Evolutionary conservation across 1,139 yeast species (phyloP), one percentile per base, ranked within the genome.

Genomic region (Geotrichum restrictum): DNA sequence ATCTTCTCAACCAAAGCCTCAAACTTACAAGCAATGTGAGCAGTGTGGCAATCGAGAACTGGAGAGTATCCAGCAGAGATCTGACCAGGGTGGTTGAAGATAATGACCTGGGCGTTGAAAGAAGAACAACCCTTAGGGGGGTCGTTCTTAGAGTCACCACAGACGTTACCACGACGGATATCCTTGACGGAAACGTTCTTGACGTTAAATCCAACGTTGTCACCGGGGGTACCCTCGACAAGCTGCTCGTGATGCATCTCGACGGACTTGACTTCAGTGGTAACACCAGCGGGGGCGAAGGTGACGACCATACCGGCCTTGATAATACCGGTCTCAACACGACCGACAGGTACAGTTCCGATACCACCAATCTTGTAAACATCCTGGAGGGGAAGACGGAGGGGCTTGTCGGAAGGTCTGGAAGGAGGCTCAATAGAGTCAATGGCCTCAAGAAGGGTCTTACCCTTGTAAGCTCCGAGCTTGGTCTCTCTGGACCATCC

Each of bases 101-200:
- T 84, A 72, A 85, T 85, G 67, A 85, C 93, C 78, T 86, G 93
- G 73, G 94, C 93, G 74, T 79, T 82, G 89, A 86, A 85, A 69
- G 88, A 83, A 64, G 79, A 86, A 75, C 83, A 75, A 70, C 81
- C 94, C 80, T 77, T 76, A 72, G 95, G 94, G 74, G 95, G 94
- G 73, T 86, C 95, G 83, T 85, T 83, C 87, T 86, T 86, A 77
- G 93, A 81, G 86, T 86, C 94, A 84, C 94, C 94, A 78, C 87
- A 80, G 69, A 85, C 95, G 88, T 86, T 85, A 81, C 95, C 95
- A 82, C 94, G 87, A 79, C 93, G 85, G 73, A 85, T 85, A 73
- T 85, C 95, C 85, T 85, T 85, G 68, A 86, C 93, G 76, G 94
- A 86, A 72, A 85, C 94, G 80, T 85, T 85, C 89, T 85, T 86